phyloP scores from a whole-genome alignment of 257 asterid species.

The Solanum medicagineum region DNA sequence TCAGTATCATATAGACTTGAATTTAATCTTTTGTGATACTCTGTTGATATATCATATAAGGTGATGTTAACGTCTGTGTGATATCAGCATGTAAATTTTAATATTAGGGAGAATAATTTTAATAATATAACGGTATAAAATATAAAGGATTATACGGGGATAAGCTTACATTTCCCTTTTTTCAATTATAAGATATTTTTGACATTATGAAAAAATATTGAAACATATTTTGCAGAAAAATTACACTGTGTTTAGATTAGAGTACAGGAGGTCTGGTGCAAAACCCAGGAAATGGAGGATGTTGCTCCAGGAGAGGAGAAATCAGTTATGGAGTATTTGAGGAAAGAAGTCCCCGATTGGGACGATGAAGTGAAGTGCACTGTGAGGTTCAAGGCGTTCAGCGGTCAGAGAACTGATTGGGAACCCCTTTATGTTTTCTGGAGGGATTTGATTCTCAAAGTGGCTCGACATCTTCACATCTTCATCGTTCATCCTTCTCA shows the following conservation, averaged over 20 bases:
- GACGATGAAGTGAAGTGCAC: constrained; percentile 44
- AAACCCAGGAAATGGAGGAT: background rate
- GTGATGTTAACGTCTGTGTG: accelerated
- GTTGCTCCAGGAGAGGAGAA: constrained; percentile 1
- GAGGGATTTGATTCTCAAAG: constrained; percentile 59
- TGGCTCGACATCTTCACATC: constrained; percentile 47
- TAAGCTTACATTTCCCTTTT: no score
- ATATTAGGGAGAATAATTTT: no score
- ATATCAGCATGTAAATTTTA: no score
- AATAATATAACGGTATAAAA: no score
- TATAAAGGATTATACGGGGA: no score
- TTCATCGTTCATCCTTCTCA: constrained; percentile 49
- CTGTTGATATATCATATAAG: no score
- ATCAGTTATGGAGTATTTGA: constrained; percentile 23
- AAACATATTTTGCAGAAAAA: no score
- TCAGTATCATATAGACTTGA: no score
- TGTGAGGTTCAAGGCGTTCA: constrained; percentile 60
- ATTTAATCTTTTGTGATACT: no score
- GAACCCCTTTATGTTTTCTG: constrained; percentile 61
- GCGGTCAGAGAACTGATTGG: constrained; percentile 90
- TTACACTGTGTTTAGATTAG: background rate
- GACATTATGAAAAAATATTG: no score
- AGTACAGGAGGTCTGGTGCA: background rate
- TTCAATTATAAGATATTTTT: no score
- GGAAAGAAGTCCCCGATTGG: constrained; percentile 52